Base-by-base conservation (phyloP, 2,329 filamentous ascomycete genomes). In the Apiospora kogelbergensis region DNA sequence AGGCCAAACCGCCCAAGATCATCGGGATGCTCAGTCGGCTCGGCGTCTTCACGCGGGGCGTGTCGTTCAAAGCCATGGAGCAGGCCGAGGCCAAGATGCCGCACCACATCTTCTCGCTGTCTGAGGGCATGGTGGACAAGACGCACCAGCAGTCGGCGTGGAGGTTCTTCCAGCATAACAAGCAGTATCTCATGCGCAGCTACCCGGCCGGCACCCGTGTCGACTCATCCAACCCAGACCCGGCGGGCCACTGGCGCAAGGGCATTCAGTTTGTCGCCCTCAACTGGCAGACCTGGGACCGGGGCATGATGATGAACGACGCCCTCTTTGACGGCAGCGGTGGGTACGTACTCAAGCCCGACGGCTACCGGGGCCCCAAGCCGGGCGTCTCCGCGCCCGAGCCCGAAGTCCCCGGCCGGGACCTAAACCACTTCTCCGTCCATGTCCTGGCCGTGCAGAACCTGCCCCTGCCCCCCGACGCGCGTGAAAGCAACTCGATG, bases 221-320 rank as follows among this genome's bases (percentile, higher is more conserved):
- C 67, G 86, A 88, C 70, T 97, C 93, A 0, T 95, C 93, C 0
- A 98, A 98, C 76, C 84, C 96, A 13, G 93, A 97, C 73, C 94
- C 95, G 5, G 88, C 90, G 0, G 86, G 91, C 4, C 95, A 94
- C 80, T 98, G 95, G 95, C 87, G 93, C 40, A 90, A 93, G 72
- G 95, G 95, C 17, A 91, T 96, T 3, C 95, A 98, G 80, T 91
- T 97, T 73, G 94, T 96, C 2, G 95, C 95, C 0, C 84, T 98
- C 70, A 98, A 98, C 81, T 98, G 95, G 93, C 95, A 98, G 80
- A 91, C 90, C 70, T 90, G 92, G 79, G 94, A 98, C 75, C 91
- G 93, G 73, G 94, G 93, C 40, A 96, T 96, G 90, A 98, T 98
- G 95, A 86, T 97, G 17, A 97, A 97, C 76, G 90, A 96, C 77